Evolutionary conservation across 1,284 basidiomycete species (phyloP).

Genomic region (Megacollybia platyphylla): DNA sequence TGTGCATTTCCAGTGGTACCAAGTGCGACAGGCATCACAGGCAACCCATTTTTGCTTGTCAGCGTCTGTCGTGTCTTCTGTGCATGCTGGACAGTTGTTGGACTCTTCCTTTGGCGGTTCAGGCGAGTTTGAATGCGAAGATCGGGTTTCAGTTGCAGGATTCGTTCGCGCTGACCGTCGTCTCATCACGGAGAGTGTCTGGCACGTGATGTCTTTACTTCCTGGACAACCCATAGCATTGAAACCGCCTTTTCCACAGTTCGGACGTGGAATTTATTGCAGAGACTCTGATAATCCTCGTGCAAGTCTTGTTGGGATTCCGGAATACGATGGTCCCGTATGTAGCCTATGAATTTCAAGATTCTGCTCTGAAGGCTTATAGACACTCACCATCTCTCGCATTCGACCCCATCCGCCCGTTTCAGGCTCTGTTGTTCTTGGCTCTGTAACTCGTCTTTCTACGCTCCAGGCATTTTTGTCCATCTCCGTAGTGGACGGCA

Average conservation of each 20-base stretch:
- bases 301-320: conserved; percentile 63
- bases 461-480: conserved; percentile 81
- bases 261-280: conserved; percentile 62
- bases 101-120: too few species aligned
- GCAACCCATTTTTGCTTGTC: conserved; percentile 61
- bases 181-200: conserved; percentile 19
- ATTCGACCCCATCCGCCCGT: conserved; percentile 56
- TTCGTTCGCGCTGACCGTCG: neutral
- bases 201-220: conserved; percentile 23
- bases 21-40: conserved; percentile 66
- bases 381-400: conserved; percentile 49
- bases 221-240: conserved; percentile 75
- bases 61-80: neutral
- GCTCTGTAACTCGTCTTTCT: conserved; percentile 65
- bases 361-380: conserved; percentile 5
- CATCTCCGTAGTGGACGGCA: conserved; percentile 82
- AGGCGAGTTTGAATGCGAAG: too few species aligned
- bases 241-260: conserved; percentile 41
- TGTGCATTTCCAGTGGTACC: conserved; percentile 78
- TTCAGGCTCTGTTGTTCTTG: conserved; percentile 59
- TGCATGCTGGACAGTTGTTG: neutral
- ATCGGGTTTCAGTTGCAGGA: too few species aligned
- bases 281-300: conserved; percentile 47
- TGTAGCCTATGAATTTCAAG: neutral
- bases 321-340: conserved; percentile 55